Conservation (phyloP, 1,284 basidiomycete species). For the Malassezia pachydermatis region DNA sequence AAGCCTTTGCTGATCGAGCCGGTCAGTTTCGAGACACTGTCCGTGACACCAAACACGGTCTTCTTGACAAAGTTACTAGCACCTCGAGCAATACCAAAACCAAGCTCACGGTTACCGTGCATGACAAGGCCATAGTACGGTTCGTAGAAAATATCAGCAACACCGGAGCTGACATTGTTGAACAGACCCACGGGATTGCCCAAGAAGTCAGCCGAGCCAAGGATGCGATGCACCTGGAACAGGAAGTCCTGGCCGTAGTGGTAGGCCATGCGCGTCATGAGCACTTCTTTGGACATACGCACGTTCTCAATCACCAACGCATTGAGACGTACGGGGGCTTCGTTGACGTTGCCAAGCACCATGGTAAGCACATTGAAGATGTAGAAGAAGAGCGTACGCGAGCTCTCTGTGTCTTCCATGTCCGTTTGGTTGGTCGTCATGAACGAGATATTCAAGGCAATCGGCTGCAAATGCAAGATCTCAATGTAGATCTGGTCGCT, state of each 20-base stretch:
- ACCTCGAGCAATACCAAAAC: conserved; percentile 92
- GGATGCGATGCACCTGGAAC: conserved; percentile 85
- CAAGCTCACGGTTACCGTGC: conserved; percentile 90
- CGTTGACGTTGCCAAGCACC: conserved; percentile 94
- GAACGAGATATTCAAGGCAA: conserved; percentile 84
- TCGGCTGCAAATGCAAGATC: conserved; percentile 89
- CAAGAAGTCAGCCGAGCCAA: conserved; percentile 88
- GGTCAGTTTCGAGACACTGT: conserved; percentile 93
- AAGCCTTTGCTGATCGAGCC: conserved; percentile 93
- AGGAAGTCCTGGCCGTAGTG: conserved; percentile 92
- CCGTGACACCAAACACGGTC: conserved; percentile 90
- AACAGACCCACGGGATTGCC: conserved; percentile 81
- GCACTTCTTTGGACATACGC: conserved; percentile 70
- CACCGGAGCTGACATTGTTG: conserved; percentile 97
- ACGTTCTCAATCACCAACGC: conserved; percentile 90
- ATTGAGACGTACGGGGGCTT: conserved; percentile 90
- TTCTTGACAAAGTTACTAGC: conserved; percentile 92
- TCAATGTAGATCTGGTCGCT: conserved; percentile 77
- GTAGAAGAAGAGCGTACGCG: conserved; percentile 75
- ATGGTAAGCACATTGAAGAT: conserved; percentile 90
- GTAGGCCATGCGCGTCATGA: conserved; percentile 73
- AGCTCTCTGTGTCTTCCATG: conserved; percentile 59
- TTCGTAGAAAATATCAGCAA: conserved; percentile 97
- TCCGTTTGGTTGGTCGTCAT: conserved; percentile 91
- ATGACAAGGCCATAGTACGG: conserved; percentile 95